Evolutionary conservation across 805 yeast species (phyloP), one percentile per base, ranked within the genome.

Genomic region (Lipomyces anomalus): DNA sequence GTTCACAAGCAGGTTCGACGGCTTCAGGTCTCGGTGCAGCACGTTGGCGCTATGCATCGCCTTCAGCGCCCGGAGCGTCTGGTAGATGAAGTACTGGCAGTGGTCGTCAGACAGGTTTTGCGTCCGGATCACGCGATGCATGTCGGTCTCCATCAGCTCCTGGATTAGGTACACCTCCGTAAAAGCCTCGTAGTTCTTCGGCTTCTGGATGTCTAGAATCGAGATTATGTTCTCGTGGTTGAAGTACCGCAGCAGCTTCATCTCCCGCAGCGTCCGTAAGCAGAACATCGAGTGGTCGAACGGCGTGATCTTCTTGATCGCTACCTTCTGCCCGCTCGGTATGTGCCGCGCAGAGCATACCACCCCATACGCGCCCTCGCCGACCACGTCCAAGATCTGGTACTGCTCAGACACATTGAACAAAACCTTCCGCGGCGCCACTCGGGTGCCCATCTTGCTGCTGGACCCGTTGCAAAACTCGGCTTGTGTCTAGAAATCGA

Each of bases 291-390:
- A 76, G 51, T 95, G 76, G 57, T 83, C 94, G 61, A 90, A 90
- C 9, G 97, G 97, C 61, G 83, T 84, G 53, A 90, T 87, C 67
- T 89, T 90, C 66, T 90, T 90, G 60, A 90, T 88, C 34, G 97
- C 97, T n/a, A 90, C 97, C 53, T 79, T 79, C 56, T 83, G 89
- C 44, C 82, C 82, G 1, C 92, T 76, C 4, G 95, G 95, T 59
- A 78, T 76, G 65, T 90, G 95, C 7, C 80, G 67, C 0, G 97
- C 97, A 7, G 90, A 78, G 64, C 96, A 67, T 7, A 90, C 97
- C 9, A 89, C 79, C 4, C 97, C 97, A 61, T 90, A 90, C 0
- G 97, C 97, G 17, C 97, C 97, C 65, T 88, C 95, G 6, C 97
- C 97, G 1, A 90, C 80, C 13, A 90, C 76, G 55, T 85, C 87